Evolutionary conservation across 768 basidiomycete genomes (phyloP), one percentile per base, ranked within the genome.

Genomic region (Boletales sp.): DNA sequence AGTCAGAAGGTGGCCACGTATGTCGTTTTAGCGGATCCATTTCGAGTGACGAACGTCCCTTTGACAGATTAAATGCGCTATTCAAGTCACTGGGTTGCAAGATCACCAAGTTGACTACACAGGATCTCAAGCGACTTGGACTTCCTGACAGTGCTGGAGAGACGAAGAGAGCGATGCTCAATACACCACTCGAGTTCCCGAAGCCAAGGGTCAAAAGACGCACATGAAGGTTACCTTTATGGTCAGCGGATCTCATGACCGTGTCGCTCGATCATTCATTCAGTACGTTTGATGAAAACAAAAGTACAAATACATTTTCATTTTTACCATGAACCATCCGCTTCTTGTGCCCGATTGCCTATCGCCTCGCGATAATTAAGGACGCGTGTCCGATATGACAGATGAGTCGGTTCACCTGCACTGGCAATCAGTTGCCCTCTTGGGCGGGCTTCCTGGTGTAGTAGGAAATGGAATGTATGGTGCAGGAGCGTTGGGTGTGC

Each of bases 81-180:
- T 94, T 91, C 75, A 87, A 79, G 65, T 81, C 84, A 0, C 73
- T 95, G 17, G 87, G 94, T 30, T 95, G 93, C 68, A 84, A 82
- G 53, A 72, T 92, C 40, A 72, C 72, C 41, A 73, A 78, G 40
- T 67, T 87, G 19, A 69, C 74, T 3, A 70, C 77, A 8, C 74
- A 75, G 14, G 89, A 94, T 54, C 76, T 91, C 8, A 81, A 83
- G 50, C 74, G 77, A 53, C 73, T 88, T 34, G 87, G 90, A 10
- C 69, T 93, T 17, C 76, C 85, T 0, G 77, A 84, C 41, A 76
- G 74, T 31, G 81, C 79, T 3, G 83, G 76, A 8, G 79, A 79
- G 34, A 76, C 76, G 37, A 88, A 87, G 62, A 77, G 84, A 46
- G 94, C 93, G 0, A 72, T 86, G 1, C 74, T 98, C 48, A 80